Evolutionary conservation across 257 asterid species (phyloP), one percentile per base, ranked within the genome.

Genomic region (Salvia miltiorrhiza): DNA sequence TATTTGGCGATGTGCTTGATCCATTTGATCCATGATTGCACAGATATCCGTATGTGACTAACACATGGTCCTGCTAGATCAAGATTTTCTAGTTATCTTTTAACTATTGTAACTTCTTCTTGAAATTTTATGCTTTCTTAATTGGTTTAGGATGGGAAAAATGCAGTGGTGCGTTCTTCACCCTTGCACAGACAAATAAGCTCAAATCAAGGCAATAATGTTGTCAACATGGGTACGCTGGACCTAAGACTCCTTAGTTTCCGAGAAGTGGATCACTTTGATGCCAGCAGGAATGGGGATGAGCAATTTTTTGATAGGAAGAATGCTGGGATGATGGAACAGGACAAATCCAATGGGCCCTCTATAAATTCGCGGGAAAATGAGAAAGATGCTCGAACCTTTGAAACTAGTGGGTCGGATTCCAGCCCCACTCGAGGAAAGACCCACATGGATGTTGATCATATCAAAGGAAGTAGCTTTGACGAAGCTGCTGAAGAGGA

Each of bases 321-420:
- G 52, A 79, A 40, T 71, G 70, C 71, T 65, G 80, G 69, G 69
- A 75, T 37, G 77, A 70, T 57, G 66, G 86, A 81, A 24, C 83
- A 63, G 40, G 83, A 65, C 69, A 80, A 71, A 73, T 75, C 78
- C 45, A 72, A 69, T 24, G 80, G 70, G 11, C 73, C 68, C 71
- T 39, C 73, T 47, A 61, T 44, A 65, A 79, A 68, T 57, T 41
- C 57, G 33, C 73, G 76, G 70, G 95, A 81, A 67, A 45, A 58
- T 52, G 89, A 82, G 63, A 80, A 73, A 64, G 95, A 89, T 23
- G 33, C 78, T 57, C 89, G 86, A 54, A 63, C 77, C 76, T 78
- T 82, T 72, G 95, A 87, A 70, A 84, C 90, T 3, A 87, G 88
- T 76, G 99, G 89, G 53, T 85, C 95, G 1, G 96, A 86, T 86